Conservation (phyloP, 441 rosid species). For the Euphorbia schlechtendalii region DNA sequence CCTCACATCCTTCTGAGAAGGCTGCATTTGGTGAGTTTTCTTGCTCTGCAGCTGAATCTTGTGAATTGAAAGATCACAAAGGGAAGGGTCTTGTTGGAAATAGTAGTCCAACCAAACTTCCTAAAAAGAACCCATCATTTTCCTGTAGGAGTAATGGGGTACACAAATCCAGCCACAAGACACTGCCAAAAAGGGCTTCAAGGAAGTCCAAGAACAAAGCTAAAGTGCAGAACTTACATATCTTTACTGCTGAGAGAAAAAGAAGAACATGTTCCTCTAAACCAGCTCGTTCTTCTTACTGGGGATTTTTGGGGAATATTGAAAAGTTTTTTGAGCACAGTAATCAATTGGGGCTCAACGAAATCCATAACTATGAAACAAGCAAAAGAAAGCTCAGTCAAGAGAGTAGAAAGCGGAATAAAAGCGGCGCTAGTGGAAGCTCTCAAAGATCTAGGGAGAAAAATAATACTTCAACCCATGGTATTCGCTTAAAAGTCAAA, state of each 20-base stretch:
- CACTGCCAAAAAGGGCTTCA: conserved; percentile 37
- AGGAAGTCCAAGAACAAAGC: conserved; percentile 34
- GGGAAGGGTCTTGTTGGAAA: conserved; percentile 32
- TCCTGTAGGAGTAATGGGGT: conserved; percentile 36
- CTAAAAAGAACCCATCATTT: conserved; percentile 29
- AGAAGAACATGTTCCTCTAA: conserved; percentile 66
- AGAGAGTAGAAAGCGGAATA: conserved; percentile 33
- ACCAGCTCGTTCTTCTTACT: conserved; percentile 51
- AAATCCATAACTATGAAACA: conserved; percentile 32
- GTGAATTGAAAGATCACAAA: conserved; percentile 29
- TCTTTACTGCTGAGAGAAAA: conserved; percentile 45
- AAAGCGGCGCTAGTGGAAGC: conserved; percentile 25
- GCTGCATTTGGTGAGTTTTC: conserved; percentile 21
- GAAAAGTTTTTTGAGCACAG: conserved; percentile 35
- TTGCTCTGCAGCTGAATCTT: conserved; percentile 30
- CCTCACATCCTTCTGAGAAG: conserved; percentile 25
- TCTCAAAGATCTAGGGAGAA: conserved; percentile 33
- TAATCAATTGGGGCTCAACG: conserved; percentile 32
- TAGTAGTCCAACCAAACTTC: conserved; percentile 33
- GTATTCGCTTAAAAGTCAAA: conserved; percentile 76
- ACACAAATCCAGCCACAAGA: conserved; percentile 39
- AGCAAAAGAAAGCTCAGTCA: conserved; percentile 29
- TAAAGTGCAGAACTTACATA: conserved; percentile 29
- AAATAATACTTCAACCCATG: conserved; percentile 30
- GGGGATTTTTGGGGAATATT: conserved; percentile 56